Evolutionary conservation across 1,284 basidiomycete genomes (phyloP).

Genomic region (Macrocystidia cucumis): DNA sequence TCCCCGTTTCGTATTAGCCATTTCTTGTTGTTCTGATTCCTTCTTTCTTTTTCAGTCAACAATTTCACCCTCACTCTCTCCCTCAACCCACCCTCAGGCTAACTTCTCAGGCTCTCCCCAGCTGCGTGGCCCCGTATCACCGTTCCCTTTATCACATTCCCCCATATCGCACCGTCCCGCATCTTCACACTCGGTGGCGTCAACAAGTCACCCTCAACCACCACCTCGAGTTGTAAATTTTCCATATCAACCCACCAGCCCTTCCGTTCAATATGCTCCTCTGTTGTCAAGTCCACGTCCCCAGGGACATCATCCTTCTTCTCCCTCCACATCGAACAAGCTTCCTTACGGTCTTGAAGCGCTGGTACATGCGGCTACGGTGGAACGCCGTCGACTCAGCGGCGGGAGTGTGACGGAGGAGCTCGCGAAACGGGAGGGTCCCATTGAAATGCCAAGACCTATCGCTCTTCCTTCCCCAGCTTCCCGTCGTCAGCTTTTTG

Average conservation of each 20-base stretch:
- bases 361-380: constrained; percentile 28
- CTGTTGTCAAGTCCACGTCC: constrained; percentile 7
- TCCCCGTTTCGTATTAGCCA: not conserved
- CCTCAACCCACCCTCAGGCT: too few relatives aligned
- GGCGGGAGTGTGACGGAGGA: too few relatives aligned
- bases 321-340: constrained; percentile 4
- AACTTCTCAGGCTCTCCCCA: too few relatives aligned
- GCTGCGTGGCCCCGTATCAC: constrained; percentile 5
- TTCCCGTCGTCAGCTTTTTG: too few relatives aligned
- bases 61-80: constrained; percentile 2
- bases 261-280: constrained; percentile 3
- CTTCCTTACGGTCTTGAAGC: constrained; percentile 21
- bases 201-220: too few relatives aligned
- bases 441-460: too few relatives aligned
- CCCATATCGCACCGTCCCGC: constrained; percentile 3
- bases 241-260: constrained; percentile 8
- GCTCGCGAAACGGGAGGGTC: too few relatives aligned
- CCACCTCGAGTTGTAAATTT: too few relatives aligned
- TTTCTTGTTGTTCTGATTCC: not conserved
- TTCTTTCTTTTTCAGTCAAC: not conserved
- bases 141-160: not conserved
- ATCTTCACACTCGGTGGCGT: not conserved
- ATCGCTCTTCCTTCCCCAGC: too few relatives aligned
- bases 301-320: constrained; percentile 12
- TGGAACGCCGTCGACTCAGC: constrained; percentile 22